These are phyloP conservation scores for Garcia nutans DNA, from an alignment of 345 rosid genomes.

Conservation along the genomic window DNA sequence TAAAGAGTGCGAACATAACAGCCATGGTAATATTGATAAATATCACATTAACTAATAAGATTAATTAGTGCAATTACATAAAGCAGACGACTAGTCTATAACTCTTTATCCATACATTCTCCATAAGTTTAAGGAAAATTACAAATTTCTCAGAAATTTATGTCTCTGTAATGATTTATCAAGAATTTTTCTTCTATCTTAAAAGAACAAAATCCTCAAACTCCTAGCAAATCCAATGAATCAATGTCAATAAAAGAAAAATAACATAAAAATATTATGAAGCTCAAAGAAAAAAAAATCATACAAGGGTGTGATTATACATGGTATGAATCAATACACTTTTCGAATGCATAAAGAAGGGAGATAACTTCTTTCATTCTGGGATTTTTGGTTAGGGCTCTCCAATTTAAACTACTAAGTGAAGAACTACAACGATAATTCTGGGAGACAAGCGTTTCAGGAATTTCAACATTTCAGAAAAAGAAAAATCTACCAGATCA, in stretches of 20 bases:
- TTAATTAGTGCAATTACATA: too few species aligned
- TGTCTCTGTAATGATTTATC: too few species aligned
- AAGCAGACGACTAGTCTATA: too few species aligned
- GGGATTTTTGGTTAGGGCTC: neutral
- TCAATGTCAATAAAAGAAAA: neutral
- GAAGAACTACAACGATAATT: neutral
- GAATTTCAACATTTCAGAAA: neutral
- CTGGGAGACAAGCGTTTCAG: neutral
- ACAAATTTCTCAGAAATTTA: too few species aligned
- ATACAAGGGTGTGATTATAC: neutral
- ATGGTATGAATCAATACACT: constrained; percentile 7
- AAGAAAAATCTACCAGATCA: neutral
- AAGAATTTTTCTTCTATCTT: too few species aligned
- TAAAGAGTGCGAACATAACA: too few species aligned
- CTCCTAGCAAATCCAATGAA: neutral
- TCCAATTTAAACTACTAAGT: constrained; percentile 9
- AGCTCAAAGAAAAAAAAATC: neutral
- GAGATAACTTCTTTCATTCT: neutral
- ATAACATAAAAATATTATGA: neutral
- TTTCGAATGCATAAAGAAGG: neutral
- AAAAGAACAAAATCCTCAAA: neutral
- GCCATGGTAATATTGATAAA: too few species aligned
- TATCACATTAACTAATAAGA: too few species aligned
- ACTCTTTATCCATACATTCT: too few species aligned
- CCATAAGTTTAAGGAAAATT: too few species aligned